phyloP scores from a whole-genome alignment of 2,329 filamentous ascomycete genomes.

The Paradendryphiella salina region DNA sequence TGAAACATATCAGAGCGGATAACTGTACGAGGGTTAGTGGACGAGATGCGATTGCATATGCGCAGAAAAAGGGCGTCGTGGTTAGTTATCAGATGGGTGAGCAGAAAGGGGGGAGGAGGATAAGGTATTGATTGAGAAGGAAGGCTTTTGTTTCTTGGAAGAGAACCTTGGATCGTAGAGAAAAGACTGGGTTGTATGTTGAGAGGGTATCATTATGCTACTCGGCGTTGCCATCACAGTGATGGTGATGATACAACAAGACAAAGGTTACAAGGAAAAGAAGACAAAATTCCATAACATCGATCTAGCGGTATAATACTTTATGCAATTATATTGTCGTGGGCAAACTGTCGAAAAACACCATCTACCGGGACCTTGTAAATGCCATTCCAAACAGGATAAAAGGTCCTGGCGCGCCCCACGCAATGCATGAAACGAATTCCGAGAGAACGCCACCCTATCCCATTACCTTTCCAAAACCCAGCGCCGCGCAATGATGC shows the following conservation, averaged over 20 bases:
- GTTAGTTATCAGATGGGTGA: constrained; percentile 31
- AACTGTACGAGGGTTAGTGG: constrained; percentile 42
- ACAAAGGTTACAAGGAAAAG: neutral
- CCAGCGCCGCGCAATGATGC: constrained; percentile 27
- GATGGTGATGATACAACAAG: neutral
- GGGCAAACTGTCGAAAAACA: neutral
- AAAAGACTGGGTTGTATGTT: too few species aligned
- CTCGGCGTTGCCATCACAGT: too few species aligned
- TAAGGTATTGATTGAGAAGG: constrained; percentile 14
- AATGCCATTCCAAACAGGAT: neutral
- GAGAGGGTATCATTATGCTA: too few species aligned
- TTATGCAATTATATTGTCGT: constrained; percentile 10
- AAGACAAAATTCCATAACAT: neutral
- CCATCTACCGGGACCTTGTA: neutral
- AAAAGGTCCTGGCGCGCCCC: constrained; percentile 6
- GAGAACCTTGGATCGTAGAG: too few species aligned
- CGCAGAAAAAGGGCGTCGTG: constrained; percentile 39
- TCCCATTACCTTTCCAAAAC: neutral
- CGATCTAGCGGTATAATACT: constrained; percentile 6
- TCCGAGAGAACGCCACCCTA: neutral
- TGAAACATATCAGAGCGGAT: constrained; percentile 42
- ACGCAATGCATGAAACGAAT: constrained; percentile 13
- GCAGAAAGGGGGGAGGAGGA: constrained; percentile 14
- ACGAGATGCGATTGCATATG: constrained; percentile 49
- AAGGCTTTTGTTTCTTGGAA: neutral